Base-by-base conservation (phyloP, 2,329 filamentous ascomycete genomes). In the Orbilia blumenaviensis region DNA sequence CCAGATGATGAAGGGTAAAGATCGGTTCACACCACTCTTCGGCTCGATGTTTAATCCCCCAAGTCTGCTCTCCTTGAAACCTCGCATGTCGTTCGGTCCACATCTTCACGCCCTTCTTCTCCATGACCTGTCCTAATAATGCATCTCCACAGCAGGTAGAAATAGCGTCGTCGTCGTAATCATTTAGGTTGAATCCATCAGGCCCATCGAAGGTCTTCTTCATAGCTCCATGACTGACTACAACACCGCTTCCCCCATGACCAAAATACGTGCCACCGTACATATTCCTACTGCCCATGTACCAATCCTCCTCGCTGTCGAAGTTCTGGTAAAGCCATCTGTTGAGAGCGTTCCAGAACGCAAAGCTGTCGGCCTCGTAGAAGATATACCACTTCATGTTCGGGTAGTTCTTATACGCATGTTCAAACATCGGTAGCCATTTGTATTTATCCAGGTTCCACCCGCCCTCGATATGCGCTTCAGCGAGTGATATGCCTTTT, bases 401-500 rank as follows among this genome's bases (percentile, higher is more conserved):
- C 8, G 87, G 87, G 7, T 85, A 84, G 81, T 86, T 81, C 23
- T 81, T 79, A 78, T 85, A 88, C 0, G 86, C 81, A 81, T 87
- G 87, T 81, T 88, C 85, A 10, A 87, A 85, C 80, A 89, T 88
- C 80, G 88, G 87, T 50, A 88, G 83, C 80, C 88, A 88, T 81
- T 89, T 89, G 83, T 88, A 89, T 82, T 88, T 89, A 82, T 89
- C 88, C 41, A 89, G 81, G 16, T 82, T 83, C 88, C 87, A 89
- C 7, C 80, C 82, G 0, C 83, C 84, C 21, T 84, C 82, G n/a
- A 79, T 66, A 80, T 82, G 78, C 76, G 79, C 75, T 68, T 82
- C 67, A 1, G 61, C 34, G 18, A 74, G 44, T 14, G 41, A 52
- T 2, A 60, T 54, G 0, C 69, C 69, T 36, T 67, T 18, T 7